Base-by-base conservation (phyloP, 495 filamentous ascomycete genomes). In the Hapsidospora chrysogenum region DNA sequence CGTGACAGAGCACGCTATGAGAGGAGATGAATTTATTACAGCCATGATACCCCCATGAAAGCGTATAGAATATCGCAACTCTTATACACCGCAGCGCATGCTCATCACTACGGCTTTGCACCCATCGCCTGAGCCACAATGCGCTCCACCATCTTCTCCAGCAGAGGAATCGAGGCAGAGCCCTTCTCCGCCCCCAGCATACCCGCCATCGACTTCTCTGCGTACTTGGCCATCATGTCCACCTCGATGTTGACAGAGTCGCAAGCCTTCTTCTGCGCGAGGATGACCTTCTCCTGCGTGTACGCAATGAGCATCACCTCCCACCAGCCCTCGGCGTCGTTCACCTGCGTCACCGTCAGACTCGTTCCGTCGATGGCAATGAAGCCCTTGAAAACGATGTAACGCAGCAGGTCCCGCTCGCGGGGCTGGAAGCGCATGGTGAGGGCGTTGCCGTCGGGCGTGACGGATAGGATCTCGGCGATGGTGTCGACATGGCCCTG, bases 231-330 rank as follows among this genome's bases (percentile, higher is more conserved):
- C 44, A 95, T 77, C 66, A 94, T 85, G 55, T 99, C 92, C 34
- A 96, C 92, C 66, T 99, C 92, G 13, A 96, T 77, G 54, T 99
- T 99, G 20, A 96, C 85, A 33, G 70, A 65, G 4, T 94, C 85
- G 1, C 92, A 86, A n/a, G 62, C 56, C 53, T 66, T 62, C 68
- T 99, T 96, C 9, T 52, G 57, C 8, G 80, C 83, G 39, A 79
- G 81, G 2, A 94, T 83, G 22, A 96, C 74, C 54, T 77, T 76
- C 59, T 86, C 85, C 63, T 95, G 92, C 26, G 92, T 94, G 48
- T 99, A 99, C n/a, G 82, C 73, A 54, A 99, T 93, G 29, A 99
- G 61, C 92, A 99, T 99, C 8, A 99, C 79, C 70, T 96, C 89
- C 73, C 80, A 96, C 76, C 80, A 95, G 6, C 75, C 78, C 41